Evolutionary conservation across 352 stramenopile species (phyloP), one percentile per base, ranked within the genome.

Genomic region (Phytophthora podocarpi): DNA sequence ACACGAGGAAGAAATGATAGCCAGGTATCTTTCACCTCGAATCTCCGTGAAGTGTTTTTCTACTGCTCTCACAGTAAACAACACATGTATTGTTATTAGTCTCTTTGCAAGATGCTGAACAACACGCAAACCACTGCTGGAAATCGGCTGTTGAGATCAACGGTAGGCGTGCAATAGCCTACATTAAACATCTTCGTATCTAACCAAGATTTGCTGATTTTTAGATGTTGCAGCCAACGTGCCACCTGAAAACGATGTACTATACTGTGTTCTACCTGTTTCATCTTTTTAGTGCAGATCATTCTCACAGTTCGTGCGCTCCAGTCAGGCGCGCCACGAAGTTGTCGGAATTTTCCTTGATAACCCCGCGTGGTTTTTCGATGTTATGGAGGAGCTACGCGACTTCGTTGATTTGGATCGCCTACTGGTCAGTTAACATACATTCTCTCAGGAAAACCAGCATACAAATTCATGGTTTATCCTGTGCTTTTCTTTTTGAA

Each of bases 191-290:
- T 31, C 13, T n/a, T 4, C n/a, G 5, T 23, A 24, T 41, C 16
- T 58, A 43, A 27, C 30, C 30, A 12, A 51, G 21, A 12, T 51
- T 20, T 63, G 45, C 16, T 54, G 39, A 10, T 45, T 48, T 53
- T 32, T 37, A 95, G 86, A 90, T 96, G 55, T 67, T 94, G 8
- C 85, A 92, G 21, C 87, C 87, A 39, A 87, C 68, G 1, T 78
- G 80, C 24, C 83, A 94, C 35, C 31, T 93, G 39, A 90, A 90
- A 61, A 95, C 85, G 4, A 96, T 96, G 85, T 90, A 77, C 37
- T 43, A 26, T 12, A 23, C 13, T 49, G 13, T 12, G 10, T 43
- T 27, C 3, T 26, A 50, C 15, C 21, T 13, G 23, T 30, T 35
- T 59, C 34, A 23, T 15, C 13, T 20, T 46, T n/a, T 13, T 21